These are phyloP conservation scores for Trametes hirsuta DNA, from an alignment of 1,284 basidiomycete species.

Conservation along the genomic window DNA sequence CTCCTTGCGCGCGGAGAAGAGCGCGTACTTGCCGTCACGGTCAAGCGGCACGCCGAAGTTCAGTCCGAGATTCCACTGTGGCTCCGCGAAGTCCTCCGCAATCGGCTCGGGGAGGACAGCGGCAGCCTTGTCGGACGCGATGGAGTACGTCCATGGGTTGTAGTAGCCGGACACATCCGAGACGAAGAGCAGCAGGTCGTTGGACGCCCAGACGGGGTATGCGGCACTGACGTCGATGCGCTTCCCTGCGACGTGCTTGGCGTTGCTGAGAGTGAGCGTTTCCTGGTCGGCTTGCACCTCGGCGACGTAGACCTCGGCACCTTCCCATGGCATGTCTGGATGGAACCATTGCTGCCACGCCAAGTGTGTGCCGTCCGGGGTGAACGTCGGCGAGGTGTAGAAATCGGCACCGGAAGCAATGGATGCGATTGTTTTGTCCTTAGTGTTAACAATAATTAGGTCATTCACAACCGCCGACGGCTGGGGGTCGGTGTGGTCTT, in stretches of 20 bases:
- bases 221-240: slow-evolving; percentile 49
- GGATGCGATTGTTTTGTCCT: slow-evolving; percentile 42
- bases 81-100: slow-evolving; percentile 59
- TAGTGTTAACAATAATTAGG: slow-evolving; percentile 58
- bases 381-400: slow-evolving; percentile 65
- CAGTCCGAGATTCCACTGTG: slow-evolving; percentile 58
- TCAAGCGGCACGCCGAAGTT: slow-evolving; percentile 56
- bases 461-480: slow-evolving; percentile 60
- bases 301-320: slow-evolving; percentile 61
- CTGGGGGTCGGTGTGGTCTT: slow-evolving; percentile 67
- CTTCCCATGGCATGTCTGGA: slow-evolving; percentile 87
- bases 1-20: slow-evolving; percentile 52
- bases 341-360: slow-evolving; percentile 77
- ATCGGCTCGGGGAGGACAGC: slow-evolving; percentile 51
- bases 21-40: slow-evolving; percentile 40
- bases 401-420: slow-evolving; percentile 67
- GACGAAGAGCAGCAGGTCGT: slow-evolving; percentile 65
- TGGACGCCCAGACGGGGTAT: slow-evolving; percentile 63
- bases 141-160: slow-evolving; percentile 65
- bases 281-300: slow-evolving; percentile 35
- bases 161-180: slow-evolving; percentile 70
- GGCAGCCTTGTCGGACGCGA: slow-evolving; percentile 38
- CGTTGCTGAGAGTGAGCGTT: slow-evolving; percentile 38
- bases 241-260: slow-evolving; percentile 51
- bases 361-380: slow-evolving; percentile 65